Percentiles rank a stretch among this genome's conserved stretches.
Evolutionary conservation across 2,329 filamentous ascomycete genomes (phyloP).

Genomic region (Neonectria magnoliae): DNA sequence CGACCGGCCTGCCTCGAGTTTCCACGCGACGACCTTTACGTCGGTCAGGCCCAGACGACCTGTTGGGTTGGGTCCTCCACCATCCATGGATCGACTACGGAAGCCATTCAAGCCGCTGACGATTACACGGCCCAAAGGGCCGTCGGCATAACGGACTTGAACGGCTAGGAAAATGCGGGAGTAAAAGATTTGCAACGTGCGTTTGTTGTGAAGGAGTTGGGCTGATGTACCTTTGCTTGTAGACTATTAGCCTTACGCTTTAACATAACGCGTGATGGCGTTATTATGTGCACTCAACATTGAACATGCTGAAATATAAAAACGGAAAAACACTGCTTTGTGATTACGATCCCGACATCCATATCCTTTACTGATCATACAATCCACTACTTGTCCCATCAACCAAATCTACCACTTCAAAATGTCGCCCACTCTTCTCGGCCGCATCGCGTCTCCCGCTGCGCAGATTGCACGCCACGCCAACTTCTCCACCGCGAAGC

Average conservation of each 20-base stretch:
- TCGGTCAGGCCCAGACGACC: constrained; percentile 55
- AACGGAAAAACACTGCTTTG: not conserved
- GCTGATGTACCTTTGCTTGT: not conserved
- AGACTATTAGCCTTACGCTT: constrained; percentile 4
- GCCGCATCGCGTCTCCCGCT: constrained; percentile 30
- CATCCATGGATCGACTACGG: constrained; percentile 60
- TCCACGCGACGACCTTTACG: constrained; percentile 63
- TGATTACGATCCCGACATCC: not conserved
- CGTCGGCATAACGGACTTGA: constrained; percentile 11
- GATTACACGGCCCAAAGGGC: constrained; percentile 54
- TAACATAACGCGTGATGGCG: constrained; percentile 15
- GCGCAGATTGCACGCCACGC: constrained; percentile 25
- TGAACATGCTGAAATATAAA: not conserved
- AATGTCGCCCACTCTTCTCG: constrained; percentile 33
- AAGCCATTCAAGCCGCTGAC: constrained; percentile 68
- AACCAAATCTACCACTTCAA: not conserved
- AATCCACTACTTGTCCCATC: not conserved
- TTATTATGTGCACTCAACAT: not conserved
- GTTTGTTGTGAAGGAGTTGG: constrained; percentile 3
- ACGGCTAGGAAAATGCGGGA: not conserved
- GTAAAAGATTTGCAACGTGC: not conserved
- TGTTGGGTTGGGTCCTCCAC: constrained; percentile 55
- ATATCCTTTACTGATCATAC: not conserved
- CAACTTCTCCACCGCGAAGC: constrained; percentile 38
- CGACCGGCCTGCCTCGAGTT: constrained; percentile 51